Evolutionary conservation across 2,329 filamentous ascomycete genomes (phyloP).

Genomic region (Didymella lethalis): DNA sequence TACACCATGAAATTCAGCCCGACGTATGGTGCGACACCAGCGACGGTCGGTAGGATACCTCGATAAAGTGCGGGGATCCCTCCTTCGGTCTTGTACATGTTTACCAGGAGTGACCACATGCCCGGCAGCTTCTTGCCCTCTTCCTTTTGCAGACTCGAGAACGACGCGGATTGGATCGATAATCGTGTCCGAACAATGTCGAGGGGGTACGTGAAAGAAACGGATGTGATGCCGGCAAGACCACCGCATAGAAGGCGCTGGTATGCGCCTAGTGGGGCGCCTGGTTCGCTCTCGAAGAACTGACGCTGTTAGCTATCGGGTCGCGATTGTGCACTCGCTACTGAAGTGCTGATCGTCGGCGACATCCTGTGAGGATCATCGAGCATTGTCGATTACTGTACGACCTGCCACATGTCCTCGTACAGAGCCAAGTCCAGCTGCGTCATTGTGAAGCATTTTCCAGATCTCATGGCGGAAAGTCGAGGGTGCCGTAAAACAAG

Average conservation of each 20-base stretch:
- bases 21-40: conserved; percentile 95
- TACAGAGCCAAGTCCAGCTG: background rate
- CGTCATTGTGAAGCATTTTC: background rate
- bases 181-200: conserved; percentile 96
- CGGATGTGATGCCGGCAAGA: conserved; percentile 91
- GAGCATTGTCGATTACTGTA: background rate
- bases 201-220: conserved; percentile 92
- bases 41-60: conserved; percentile 91
- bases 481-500: background rate
- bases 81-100: conserved; percentile 92
- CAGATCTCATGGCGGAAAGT: background rate
- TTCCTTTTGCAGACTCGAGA: conserved; percentile 71
- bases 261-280: conserved; percentile 75
- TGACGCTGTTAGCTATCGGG: conserved; percentile 40
- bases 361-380: background rate
- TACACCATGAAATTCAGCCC: conserved; percentile 99
- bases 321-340: background rate
- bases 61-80: conserved; percentile 87
- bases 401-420: background rate
- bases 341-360: background rate
- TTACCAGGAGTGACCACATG: conserved; percentile 84
- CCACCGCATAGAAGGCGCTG: conserved; percentile 88
- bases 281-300: conserved; percentile 79
- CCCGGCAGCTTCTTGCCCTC: conserved; percentile 72
- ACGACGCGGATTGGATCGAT: conserved; percentile 97